phyloP scores from a whole-genome alignment of 805 yeast genomes.

The Phaffomyces thermotolerans region DNA sequence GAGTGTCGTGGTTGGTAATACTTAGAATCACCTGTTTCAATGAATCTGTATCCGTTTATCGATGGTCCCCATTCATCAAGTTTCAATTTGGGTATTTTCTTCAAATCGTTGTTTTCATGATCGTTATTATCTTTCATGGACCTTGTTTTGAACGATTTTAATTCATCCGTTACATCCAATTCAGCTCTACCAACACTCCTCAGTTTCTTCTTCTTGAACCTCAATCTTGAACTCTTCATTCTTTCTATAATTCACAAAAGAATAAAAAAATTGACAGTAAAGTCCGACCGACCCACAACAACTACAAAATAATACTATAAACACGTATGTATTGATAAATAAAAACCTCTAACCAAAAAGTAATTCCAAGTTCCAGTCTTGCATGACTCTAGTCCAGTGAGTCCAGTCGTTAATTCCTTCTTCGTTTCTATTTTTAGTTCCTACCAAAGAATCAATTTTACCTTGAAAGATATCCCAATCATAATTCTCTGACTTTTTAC shows the following conservation, averaged over 20 bases:
- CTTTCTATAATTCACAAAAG: no score
- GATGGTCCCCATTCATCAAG: constrained; percentile 23
- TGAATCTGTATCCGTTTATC: constrained; percentile 23
- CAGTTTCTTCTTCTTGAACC: no score
- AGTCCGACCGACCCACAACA: no score
- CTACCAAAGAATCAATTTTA: constrained; percentile 18
- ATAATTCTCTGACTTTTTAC: no score
- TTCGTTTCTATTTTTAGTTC: constrained; percentile 24
- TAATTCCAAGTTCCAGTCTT: constrained; percentile 74
- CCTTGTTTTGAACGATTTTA: no score
- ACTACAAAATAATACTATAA: neutral
- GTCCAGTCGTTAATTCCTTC: constrained; percentile 42
- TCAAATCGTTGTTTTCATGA: neutral
- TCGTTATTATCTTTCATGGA: no score
- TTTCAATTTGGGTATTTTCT: neutral
- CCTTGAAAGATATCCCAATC: constrained; percentile 20
- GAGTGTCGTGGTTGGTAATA: constrained; percentile 10
- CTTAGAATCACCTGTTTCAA: constrained; percentile 1
- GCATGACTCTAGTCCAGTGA: constrained; percentile 67
- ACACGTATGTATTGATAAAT: neutral
- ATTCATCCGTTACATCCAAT: no score
- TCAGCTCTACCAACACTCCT: no score
- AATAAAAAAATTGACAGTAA: no score
- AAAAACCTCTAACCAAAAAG: constrained; percentile 32
- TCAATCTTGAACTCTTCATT: no score